These are phyloP conservation scores for Phyllosticta citriasiana DNA, from an alignment of 2,329 filamentous ascomycete genomes.

Conservation along the genomic window DNA sequence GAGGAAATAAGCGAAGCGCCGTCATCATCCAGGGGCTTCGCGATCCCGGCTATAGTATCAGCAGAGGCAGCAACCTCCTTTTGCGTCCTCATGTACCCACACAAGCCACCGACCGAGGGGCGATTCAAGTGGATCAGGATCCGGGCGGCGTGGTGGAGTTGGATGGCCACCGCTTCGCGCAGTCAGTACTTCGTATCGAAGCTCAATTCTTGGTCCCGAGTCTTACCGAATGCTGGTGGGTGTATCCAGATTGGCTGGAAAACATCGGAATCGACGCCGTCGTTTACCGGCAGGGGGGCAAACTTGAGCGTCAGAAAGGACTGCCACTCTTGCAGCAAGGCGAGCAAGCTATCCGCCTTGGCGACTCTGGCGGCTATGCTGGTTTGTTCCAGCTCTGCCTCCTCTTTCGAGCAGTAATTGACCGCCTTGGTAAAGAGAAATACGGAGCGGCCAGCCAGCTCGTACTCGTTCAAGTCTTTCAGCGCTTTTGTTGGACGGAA, in stretches of 20 bases:
- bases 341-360: conserved; percentile 35
- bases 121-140: conserved; percentile 45
- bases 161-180: conserved; percentile 35
- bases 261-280: conserved; percentile 7
- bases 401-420: conserved; percentile 48
- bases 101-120: conserved; percentile 39
- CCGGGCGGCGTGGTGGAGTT: conserved; percentile 43
- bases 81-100: conserved; percentile 39
- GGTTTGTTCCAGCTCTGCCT: conserved; percentile 32
- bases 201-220: neutral
- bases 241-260: conserved; percentile 44
- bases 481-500: conserved; percentile 46
- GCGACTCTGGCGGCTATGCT: conserved; percentile 33
- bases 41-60: conserved; percentile 19
- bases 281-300: conserved; percentile 27
- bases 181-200: neutral
- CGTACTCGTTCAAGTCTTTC: conserved; percentile 39
- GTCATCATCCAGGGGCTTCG: conserved; percentile 1
- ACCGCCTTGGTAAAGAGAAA: conserved; percentile 48
- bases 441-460: conserved; percentile 43
- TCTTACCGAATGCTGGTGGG: conserved; percentile 34
- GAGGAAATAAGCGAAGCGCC: conserved; percentile 8
- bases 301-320: conserved; percentile 34
- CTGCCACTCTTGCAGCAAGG: conserved; percentile 44
- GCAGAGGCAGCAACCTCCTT: conserved; percentile 37